Conservation (phyloP, 1,284 basidiomycete species). For the Xerocomus cyaneibrunnescens region DNA sequence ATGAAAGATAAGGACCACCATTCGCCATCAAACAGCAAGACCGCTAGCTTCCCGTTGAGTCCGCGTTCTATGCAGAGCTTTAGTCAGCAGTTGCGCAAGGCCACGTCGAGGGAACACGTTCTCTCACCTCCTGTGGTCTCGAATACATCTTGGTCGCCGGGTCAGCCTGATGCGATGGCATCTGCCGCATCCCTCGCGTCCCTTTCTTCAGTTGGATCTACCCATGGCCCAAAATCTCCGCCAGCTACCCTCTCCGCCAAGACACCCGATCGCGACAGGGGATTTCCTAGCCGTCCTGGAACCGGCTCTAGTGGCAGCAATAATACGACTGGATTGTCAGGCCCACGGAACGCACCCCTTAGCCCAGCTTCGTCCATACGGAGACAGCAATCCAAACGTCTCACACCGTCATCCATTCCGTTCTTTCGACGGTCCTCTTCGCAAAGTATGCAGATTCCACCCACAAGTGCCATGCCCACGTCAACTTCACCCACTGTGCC, state of each 20-base stretch:
- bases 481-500: conserved; percentile 58
- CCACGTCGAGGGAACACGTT: conserved; percentile 61
- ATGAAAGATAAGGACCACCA: conserved; percentile 42
- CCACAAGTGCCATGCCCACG: conserved; percentile 35
- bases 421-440: conserved; percentile 94
- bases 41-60: conserved; percentile 55
- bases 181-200: conserved; percentile 73
- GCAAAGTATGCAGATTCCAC: conserved; percentile 73
- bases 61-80: conserved; percentile 61
- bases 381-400: conserved; percentile 69
- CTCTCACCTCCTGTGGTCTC: conserved; percentile 43
- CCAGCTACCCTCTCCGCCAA: conserved; percentile 40
- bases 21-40: conserved; percentile 37
- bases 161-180: conserved; percentile 69
- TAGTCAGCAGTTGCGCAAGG: conserved; percentile 62
- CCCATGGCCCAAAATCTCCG: conserved; percentile 46
- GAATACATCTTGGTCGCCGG: conserved; percentile 60
- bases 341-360: conserved; percentile 54
- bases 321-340: conserved; percentile 52
- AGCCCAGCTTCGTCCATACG: conserved; percentile 68
- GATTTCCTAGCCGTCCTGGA: conserved; percentile 58
- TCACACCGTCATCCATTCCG: conserved; percentile 93
- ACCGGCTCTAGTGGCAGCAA: conserved; percentile 73
- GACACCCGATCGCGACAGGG: conserved; percentile 55
- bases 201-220: conserved; percentile 68